Conservation (phyloP, 306 rosid species). For the Hippophae rhamnoides region DNA sequence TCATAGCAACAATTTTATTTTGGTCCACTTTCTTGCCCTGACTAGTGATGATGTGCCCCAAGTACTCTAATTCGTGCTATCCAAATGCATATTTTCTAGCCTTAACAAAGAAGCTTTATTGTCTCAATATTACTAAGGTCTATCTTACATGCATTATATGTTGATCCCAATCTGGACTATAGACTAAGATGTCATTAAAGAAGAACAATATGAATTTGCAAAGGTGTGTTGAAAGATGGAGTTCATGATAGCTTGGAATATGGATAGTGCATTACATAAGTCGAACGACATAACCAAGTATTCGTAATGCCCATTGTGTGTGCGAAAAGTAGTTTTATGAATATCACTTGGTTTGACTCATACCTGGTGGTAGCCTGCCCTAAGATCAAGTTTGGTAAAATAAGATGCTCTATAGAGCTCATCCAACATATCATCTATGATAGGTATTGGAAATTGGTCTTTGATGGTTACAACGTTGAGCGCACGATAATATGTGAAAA, state of each 20-base stretch:
- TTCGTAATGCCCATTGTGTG: neutral
- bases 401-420: neutral
- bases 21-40: no score
- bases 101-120: neutral
- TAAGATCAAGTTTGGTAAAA: conserved; percentile 1
- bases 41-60: neutral
- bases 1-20: no score
- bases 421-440: no score
- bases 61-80: neutral
- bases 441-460: no score
- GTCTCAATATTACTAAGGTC: neutral
- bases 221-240: neutral
- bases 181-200: neutral
- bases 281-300: neutral
- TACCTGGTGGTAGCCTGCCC: neutral
- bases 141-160: conserved; percentile 1
- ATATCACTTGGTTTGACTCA: neutral
- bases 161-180: neutral
- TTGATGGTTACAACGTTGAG: neutral
- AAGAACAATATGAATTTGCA: neutral
- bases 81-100: conserved; percentile 1
- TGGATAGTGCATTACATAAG: conserved; percentile 1
- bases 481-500: neutral
- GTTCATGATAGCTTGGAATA: conserved; percentile 1
- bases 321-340: conserved; percentile 3